Evolutionary conservation across 1,139 yeast genomes (phyloP), one percentile per base, ranked within the genome.

Genomic region (Maudiozyma humilis): DNA sequence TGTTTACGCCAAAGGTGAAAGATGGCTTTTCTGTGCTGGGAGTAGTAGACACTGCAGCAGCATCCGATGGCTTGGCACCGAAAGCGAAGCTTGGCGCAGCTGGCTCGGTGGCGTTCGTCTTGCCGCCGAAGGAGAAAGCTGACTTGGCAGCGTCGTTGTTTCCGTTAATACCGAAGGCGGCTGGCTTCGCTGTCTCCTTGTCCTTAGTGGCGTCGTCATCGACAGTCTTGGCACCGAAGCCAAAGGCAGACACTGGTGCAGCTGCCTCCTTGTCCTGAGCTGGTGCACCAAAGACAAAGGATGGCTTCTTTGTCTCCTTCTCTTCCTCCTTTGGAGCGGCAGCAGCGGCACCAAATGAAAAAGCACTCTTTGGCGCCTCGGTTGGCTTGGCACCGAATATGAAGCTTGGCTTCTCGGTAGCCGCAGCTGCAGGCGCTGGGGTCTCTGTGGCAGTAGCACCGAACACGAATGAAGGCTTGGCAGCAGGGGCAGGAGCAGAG

Each of bases 181-280:
- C 34, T 6, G 20, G 17, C 4, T 46, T 17, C 16, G 40, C 44
- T 8, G 38, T 40, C 14, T 20, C 23, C 15, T 32, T 39, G 4
- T 15, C 16, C 14, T 16, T 20, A 3, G 31, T 5, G 18, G 25
- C 2, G 7, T 64, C 67, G 17, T 15, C 13, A 20, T n/a, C n/a
- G n/a, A 13, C 19, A 16, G 18, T 16, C 13, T 16, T 37, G 15
- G 23, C 18, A 29, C 31, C 33, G 51, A 67, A 65, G 41, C 25
- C 15, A 5, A 65, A 65, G 7, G 59, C 49, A 23, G 67, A 64
- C 35, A 58, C 62, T 54, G 42, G 43, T 33, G 39, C 47, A 16
- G 49, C 38, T 17, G 40, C 38, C n/a, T 18, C 17, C 19, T 32
- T 18, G 23, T 23, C 31, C 18, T 18, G 4, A 17, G 18, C 20